Conservation (phyloP, 331 rosid species). For the Acacia pycnantha region DNA sequence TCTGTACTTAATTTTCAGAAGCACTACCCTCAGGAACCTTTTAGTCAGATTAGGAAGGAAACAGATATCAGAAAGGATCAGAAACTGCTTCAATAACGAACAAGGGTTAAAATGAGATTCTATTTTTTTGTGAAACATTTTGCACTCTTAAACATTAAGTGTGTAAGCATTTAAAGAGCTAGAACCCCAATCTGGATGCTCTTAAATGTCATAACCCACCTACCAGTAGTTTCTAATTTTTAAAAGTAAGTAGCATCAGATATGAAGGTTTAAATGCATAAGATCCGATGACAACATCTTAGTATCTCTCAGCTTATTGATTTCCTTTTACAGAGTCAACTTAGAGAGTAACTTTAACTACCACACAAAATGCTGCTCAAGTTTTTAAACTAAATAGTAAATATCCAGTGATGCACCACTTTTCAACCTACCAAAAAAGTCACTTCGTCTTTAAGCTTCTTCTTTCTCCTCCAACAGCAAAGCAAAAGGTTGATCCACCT, state of each 20-base stretch:
- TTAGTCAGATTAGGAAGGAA: constrained; percentile 13
- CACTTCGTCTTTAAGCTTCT: constrained; percentile 44
- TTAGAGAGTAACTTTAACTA: constrained; percentile 12
- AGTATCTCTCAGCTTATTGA: not conserved
- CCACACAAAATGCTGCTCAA: constrained; percentile 34
- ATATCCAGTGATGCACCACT: constrained; percentile 36
- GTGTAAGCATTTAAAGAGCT: constrained; percentile 5
- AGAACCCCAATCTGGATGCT: constrained; percentile 35
- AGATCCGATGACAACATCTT: constrained; percentile 11
- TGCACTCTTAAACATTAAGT: constrained; percentile 24
- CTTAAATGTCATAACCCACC: constrained; percentile 32
- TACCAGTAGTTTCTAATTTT: constrained; percentile 31
- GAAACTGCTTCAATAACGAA: constrained; percentile 24
- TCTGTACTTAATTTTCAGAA: constrained; percentile 23
- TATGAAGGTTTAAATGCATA: constrained; percentile 27
- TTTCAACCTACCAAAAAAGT: constrained; percentile 36
- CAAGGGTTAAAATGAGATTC: not conserved
- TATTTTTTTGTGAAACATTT: constrained; percentile 4
- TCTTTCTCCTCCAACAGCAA: constrained; percentile 40
- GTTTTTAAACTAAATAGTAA: constrained; percentile 25
- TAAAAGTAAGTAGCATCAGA: constrained; percentile 26
- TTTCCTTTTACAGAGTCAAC: constrained; percentile 39
- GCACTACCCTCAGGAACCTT: constrained; percentile 14
- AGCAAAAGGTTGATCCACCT: constrained; percentile 39
- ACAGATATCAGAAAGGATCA: constrained; percentile 9